Percentiles rank a stretch among this genome's conserved stretches.
Evolutionary conservation across 345 rosid species (phyloP).

Genomic region (Combretum micranthum): DNA sequence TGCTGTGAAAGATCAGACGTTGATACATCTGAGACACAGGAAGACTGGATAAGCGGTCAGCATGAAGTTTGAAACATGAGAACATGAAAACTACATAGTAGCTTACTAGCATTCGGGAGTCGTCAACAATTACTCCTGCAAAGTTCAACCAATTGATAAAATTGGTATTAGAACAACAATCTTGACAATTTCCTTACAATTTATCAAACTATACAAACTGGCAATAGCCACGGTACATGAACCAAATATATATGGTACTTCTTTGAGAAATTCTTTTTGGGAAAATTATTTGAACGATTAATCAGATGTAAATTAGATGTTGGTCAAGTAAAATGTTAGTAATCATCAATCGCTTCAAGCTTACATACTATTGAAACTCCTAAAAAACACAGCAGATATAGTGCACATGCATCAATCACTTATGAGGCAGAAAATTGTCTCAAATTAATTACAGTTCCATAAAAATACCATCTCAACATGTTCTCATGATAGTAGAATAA

Average conservation of each 20-base stretch:
- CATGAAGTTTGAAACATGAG: slow-evolving; percentile 33
- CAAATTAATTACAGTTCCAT: background rate
- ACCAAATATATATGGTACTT: background rate
- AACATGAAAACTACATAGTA: slow-evolving; percentile 35
- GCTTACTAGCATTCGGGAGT: slow-evolving; percentile 33
- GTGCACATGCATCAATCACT: background rate
- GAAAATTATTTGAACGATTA: no score
- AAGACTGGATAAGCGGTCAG: slow-evolving; percentile 30
- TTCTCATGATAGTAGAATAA: background rate
- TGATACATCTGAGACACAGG: slow-evolving; percentile 23
- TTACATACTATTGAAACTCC: no score
- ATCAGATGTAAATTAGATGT: no score
- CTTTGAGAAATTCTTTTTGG: no score
- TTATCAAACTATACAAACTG: background rate
- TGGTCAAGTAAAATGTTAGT: no score
- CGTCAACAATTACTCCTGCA: slow-evolving; percentile 36
- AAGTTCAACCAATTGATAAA: background rate
- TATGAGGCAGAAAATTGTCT: background rate
- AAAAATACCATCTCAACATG: background rate
- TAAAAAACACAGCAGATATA: no score
- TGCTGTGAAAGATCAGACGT: slow-evolving; percentile 20
- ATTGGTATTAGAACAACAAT: background rate
- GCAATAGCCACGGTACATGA: no score
- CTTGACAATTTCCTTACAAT: background rate
- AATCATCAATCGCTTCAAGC: no score